phyloP scores from a whole-genome alignment of 768 basidiomycete genomes.

The Rhizopogon vinicolor region DNA sequence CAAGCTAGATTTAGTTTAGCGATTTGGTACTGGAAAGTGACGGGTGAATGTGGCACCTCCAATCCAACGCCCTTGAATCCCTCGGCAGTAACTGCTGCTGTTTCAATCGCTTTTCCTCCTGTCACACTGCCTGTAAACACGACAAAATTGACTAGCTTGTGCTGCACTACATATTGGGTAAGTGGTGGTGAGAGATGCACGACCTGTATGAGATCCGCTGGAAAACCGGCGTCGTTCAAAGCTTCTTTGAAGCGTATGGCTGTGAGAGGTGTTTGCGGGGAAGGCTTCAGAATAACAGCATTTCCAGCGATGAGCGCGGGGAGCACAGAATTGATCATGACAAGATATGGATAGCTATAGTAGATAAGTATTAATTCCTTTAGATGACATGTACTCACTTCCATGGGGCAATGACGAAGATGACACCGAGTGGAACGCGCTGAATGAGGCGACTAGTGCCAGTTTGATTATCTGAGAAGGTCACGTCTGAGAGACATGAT shows the following conservation, averaged over 20 bases:
- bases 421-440: constrained; percentile 80
- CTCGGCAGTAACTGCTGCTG: constrained; percentile 55
- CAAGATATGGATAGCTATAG: constrained; percentile 81
- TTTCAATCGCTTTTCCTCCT: constrained; percentile 71
- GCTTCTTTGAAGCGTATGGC: constrained; percentile 77
- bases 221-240: constrained; percentile 73
- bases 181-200: constrained; percentile 67
- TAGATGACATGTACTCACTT: constrained; percentile 51
- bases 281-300: constrained; percentile 88
- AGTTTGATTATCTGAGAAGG: constrained; percentile 72
- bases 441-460: constrained; percentile 83
- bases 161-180: constrained; percentile 55
- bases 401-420: constrained; percentile 89
- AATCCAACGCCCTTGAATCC: constrained; percentile 87
- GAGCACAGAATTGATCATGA: constrained; percentile 86
- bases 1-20: constrained; percentile 50
- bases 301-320: constrained; percentile 92
- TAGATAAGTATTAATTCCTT: background rate
- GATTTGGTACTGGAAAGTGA: constrained; percentile 3
- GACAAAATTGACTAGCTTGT: constrained; percentile 72
- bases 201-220: constrained; percentile 67
- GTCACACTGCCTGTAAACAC: constrained; percentile 88
- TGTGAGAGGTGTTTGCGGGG: constrained; percentile 90
- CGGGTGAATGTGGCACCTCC: constrained; percentile 48
- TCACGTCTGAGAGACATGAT: constrained; percentile 66